Evolutionary conservation across 345 rosid genomes (phyloP).

Genomic region (Hibiscus syriacus): DNA sequence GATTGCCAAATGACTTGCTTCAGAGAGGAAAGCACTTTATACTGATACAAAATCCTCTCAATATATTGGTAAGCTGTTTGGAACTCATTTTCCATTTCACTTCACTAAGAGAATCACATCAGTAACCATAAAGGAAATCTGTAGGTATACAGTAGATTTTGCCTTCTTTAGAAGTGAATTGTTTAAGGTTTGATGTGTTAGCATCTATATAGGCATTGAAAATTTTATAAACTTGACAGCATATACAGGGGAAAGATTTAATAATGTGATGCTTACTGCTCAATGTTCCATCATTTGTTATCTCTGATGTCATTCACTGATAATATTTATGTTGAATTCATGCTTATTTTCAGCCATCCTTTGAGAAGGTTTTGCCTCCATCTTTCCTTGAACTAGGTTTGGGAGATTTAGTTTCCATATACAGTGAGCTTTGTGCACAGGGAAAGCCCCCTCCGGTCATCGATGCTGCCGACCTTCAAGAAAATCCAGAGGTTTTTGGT

Average conservation of each 20-base stretch:
- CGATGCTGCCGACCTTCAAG: conserved; percentile 65
- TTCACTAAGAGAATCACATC: neutral
- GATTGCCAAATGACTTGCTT: conserved; percentile 60
- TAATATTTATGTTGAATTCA: conserved; percentile 8
- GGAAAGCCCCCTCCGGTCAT: conserved; percentile 64
- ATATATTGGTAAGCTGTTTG: conserved; percentile 47
- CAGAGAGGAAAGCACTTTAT: conserved; percentile 78
- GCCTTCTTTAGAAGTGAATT: neutral
- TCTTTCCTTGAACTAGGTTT: conserved; percentile 72
- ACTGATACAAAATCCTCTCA: conserved; percentile 68
- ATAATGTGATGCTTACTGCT: neutral
- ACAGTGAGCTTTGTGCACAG: conserved; percentile 56
- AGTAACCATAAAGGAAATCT: neutral
- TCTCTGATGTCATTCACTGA: conserved; percentile 2
- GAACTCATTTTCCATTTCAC: neutral
- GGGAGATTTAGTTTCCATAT: conserved; percentile 59
- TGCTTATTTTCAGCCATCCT: conserved; percentile 54
- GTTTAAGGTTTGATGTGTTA: neutral
- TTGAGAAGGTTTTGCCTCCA: conserved; percentile 57
- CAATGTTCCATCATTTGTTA: neutral
- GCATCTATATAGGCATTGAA: neutral
- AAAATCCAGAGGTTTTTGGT: conserved; percentile 66
- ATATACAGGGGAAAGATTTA: neutral
- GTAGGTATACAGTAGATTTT: neutral
- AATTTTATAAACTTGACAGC: neutral